Evolutionary conservation across 108 stramenopile species (phyloP).

Genomic region (Skeletonema tropicum): DNA sequence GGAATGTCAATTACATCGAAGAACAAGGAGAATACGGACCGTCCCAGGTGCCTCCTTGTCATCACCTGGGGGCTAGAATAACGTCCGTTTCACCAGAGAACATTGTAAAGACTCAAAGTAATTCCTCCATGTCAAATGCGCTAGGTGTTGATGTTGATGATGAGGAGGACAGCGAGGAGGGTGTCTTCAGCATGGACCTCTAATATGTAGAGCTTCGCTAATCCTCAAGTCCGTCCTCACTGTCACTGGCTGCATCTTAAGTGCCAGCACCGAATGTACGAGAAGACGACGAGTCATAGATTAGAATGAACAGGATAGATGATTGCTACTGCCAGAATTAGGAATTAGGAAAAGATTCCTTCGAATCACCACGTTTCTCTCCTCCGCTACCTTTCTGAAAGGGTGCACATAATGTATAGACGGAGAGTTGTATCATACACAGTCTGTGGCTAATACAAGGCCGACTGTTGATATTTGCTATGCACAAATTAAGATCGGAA

Average conservation of each 20-base stretch:
- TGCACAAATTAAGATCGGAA: not conserved
- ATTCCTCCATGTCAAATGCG: slow-evolving; percentile 3
- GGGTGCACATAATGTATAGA: not conserved
- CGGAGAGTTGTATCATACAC: not conserved
- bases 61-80: not conserved
- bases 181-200: slow-evolving; percentile 22
- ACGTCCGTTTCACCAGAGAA: not conserved
- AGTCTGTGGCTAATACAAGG: not conserved
- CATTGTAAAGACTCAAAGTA: not conserved
- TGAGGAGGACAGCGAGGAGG: not conserved
- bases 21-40: not conserved
- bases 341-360: not conserved
- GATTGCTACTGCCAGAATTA: not conserved
- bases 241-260: not conserved
- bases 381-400: not conserved
- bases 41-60: not conserved
- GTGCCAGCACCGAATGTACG: not conserved
- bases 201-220: not conserved
- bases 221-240: not conserved
- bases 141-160: not conserved
- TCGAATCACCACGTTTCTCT: not conserved
- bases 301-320: no score
- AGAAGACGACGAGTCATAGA: not conserved
- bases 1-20: slow-evolving; percentile 17
- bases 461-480: not conserved